A percentile compares a stretch with the other conserved stretches of the same genome.
phyloP scores from a whole-genome alignment of 2,329 filamentous ascomycete genomes.

The Aaosphaeria arxii region DNA sequence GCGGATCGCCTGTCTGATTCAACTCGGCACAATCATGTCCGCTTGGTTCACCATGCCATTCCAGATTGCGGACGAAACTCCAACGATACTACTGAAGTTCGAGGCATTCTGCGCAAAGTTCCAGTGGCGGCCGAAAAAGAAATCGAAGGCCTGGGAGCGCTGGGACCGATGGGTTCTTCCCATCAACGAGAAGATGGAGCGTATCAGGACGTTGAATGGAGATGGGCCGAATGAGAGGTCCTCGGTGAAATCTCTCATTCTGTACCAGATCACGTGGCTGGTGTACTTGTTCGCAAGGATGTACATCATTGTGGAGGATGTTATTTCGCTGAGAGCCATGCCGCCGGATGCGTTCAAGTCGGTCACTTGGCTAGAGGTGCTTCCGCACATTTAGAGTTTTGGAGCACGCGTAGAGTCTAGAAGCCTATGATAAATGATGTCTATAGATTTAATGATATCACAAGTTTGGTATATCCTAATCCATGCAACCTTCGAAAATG shows the following conservation, averaged over 20 bases:
- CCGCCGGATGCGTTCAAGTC: constrained; percentile 2
- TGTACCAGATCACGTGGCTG: not conserved
- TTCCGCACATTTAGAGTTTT: constrained; percentile 1
- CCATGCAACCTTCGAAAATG: too few relatives aligned
- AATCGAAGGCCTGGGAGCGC: not conserved
- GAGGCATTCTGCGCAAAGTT: not conserved
- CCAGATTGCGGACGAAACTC: not conserved
- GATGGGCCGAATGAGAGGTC: constrained; percentile 1
- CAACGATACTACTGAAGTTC: not conserved
- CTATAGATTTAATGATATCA: too few relatives aligned
- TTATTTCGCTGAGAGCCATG: constrained; percentile 2
- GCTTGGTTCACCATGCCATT: not conserved
- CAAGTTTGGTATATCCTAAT: too few relatives aligned
- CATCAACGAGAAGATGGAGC: not conserved
- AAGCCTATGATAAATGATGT: too few relatives aligned
- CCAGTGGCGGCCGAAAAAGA: not conserved
- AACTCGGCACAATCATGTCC: not conserved
- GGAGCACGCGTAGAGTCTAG: not conserved
- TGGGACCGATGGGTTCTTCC: not conserved
- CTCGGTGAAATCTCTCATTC: constrained; percentile 1
- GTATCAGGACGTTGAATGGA: not conserved
- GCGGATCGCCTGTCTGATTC: not conserved
- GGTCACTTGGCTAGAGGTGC: constrained; percentile 2
- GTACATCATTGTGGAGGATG: constrained; percentile 3
- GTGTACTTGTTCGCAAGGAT: constrained; percentile 1